Evolutionary conservation across 2,329 filamentous ascomycete genomes (phyloP), one percentile per base, ranked within the genome.

Genomic region (Colletotrichum chrysophilum): DNA sequence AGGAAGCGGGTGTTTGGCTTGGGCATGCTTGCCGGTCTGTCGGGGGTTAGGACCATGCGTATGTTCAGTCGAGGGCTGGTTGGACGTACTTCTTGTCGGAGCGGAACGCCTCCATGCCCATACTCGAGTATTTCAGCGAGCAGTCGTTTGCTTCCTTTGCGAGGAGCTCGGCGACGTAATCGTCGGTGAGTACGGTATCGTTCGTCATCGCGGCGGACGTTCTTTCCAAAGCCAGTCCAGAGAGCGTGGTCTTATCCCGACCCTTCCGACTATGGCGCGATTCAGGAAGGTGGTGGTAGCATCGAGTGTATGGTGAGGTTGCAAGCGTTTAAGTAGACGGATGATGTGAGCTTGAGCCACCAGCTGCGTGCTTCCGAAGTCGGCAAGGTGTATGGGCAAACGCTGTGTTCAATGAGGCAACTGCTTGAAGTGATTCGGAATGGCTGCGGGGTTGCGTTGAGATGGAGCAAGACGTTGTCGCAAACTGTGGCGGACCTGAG

Each of bases 1-100:
- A 99, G 87, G 82, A 98, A 98, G 38, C 94, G 91, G 0, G 95
- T 98, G 81, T 99, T 98, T 4, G 96, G 96, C 82, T 96, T 98
- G 1, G 95, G 95, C 77, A 93, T 91, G 79, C 91, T 90, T 61
- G 90, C 85, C 73, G 93, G 91, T 80, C 91, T 95, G 84, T 16
- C 26, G 66, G 58, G 60, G n/a, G 77, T 74, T 76, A 73, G 55
- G 30, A 24, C 30, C 16, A 43, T 34, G 38, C 0, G 43, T 48
- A 21, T 21, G 43, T 7, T 48, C 5, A 48, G 43, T 48, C 43
- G 48, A 43, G 32, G 10, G 58, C 30, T 32, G 56, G 30, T 21
- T 1, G 28, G 55, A 80, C 85, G 80, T 85, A 90, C 88, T 89
- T 89, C 79, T 88, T 88, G 78, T 86, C 80, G 43, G 79, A 73